Evolutionary conservation across 495 filamentous ascomycete species (phyloP).

Genomic region (Pyrenula massariospora): DNA sequence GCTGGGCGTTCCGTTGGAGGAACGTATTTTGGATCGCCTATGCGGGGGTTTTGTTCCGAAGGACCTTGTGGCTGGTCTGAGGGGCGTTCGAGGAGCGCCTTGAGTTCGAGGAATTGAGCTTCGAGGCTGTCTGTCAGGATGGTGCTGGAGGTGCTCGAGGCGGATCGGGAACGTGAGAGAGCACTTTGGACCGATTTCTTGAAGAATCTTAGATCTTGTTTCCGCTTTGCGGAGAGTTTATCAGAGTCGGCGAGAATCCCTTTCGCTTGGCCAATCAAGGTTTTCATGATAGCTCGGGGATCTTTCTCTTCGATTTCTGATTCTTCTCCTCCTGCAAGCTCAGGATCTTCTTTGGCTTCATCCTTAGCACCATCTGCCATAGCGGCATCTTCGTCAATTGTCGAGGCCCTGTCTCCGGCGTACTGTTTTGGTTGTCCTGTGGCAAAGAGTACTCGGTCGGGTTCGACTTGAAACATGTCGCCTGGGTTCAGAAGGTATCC

Average conservation of each 20-base stretch:
- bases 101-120: slow-evolving; percentile 36
- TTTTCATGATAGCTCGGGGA: slow-evolving; percentile 32
- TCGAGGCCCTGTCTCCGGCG: slow-evolving; percentile 18
- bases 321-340: slow-evolving; percentile 16
- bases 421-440: slow-evolving; percentile 62
- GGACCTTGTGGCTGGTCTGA: neutral
- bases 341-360: slow-evolving; percentile 10
- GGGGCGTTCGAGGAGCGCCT: slow-evolving; percentile 22
- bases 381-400: slow-evolving; percentile 13
- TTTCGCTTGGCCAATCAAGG: slow-evolving; percentile 42
- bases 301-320: slow-evolving; percentile 16
- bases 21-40: slow-evolving; percentile 12
- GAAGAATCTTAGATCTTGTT: slow-evolving; percentile 51
- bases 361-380: slow-evolving; percentile 14
- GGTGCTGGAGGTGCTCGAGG: slow-evolving; percentile 16
- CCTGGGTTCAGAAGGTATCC: slow-evolving; percentile 94
- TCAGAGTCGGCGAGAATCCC: slow-evolving; percentile 36
- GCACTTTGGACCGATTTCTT: slow-evolving; percentile 39
- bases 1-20: slow-evolving; percentile 1
- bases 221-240: slow-evolving; percentile 41
- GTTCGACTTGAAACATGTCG: slow-evolving; percentile 93
- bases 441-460: slow-evolving; percentile 74
- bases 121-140: slow-evolving; percentile 36
- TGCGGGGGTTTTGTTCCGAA: slow-evolving; percentile 12
- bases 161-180: slow-evolving; percentile 36